Evolutionary conservation across 2,329 filamentous ascomycete species (phyloP), one percentile per base, ranked within the genome.

Genomic region (Alternaria ethzedia): DNA sequence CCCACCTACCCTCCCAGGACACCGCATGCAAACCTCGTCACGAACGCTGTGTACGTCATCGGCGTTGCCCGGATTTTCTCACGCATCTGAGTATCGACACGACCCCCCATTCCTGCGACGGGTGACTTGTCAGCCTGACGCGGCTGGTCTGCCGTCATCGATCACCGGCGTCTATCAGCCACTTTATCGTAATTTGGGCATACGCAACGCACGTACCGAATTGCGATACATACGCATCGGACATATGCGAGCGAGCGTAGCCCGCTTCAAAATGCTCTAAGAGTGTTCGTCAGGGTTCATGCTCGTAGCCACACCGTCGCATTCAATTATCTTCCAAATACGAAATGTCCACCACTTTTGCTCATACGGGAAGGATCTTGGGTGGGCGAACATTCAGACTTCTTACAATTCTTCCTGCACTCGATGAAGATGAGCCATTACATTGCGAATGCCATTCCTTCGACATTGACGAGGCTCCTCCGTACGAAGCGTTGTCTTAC

Each of bases 401-500:
- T 8, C 50, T 54, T 20, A 30, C 11, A 8, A 9, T 41, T 5
- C 2, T 13, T 8, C 50, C 50, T 6, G 20, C 32, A 3, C 32
- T 36, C 6, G 6, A 36, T 36, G 32, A 9, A 36, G 32, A n/a
- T 0, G 32, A 5, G 2, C 13, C 15, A 4, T 36, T 36, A 13
- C 32, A 1, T n/a, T 36, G 32, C 32, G 32, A 36, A 36, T 56
- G 54, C 12, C 23, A 2, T 3, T 4, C 13, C 6, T 56, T 26
- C 54, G n/a, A 30, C 9, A 17, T 56, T 13, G 23, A 30, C 30
- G 5, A 23, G 3, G 52, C 52, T 6, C 52, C 62, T 60, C 20
- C 13, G 3, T 65, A 62, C 20, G 62, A 65, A 8, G 59, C 63
- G 1, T 44, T 67, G 23, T 67, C 65, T 6, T 67, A 67, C 12